Base-by-base conservation (phyloP, 306 rosid genomes). In the Glycine soja region DNA sequence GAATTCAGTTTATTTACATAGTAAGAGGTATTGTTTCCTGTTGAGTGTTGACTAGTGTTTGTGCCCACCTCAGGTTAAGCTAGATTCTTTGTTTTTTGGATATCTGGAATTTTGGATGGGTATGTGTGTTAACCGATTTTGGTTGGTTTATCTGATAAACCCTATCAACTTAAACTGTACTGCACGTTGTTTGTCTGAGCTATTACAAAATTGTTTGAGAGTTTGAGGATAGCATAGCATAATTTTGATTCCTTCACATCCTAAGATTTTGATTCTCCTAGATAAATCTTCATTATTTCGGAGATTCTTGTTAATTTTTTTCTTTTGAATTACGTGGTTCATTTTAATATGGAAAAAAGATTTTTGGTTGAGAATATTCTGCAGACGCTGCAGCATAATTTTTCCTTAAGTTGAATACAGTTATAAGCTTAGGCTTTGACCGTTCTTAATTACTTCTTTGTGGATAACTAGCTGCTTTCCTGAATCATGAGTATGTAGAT, bases 101-200 rank as follows among this genome's bases (percentile, higher is more conserved):
- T 56, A 70, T 48, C 65, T 74, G 47, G 34, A 58, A 45, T 70
- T 80, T 75, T 68, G 40, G 59, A 56, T 53, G 45, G 24, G 30
- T 47, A 24, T 24, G 30, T 24, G 7, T 64, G 66, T 63, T n/a
- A 15, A 16, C 16, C 2, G 7, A 18, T 42, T 57, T 18, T 68
- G 12, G 42, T 36, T 57, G 76, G 34, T 77, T 65, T 83, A 81
- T 19, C 4, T 76, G 52, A 30, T 82, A 70, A 75, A 68, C 83
- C 83, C 89, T 84, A 88, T 72, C 32, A 36, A 58, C 62, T 78
- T 58, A 47, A 51, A 24, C 70, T 32, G 73, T 72, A 62, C 43
- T 45, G 75, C 47, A 69, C 56, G 57, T 46, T 79, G 59, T 72
- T 65, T 78, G 30, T 18, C 40, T 36, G 58, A 45, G 54, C 38